These are phyloP conservation scores for Firmiana major DNA, from an alignment of 345 rosid species.

Conservation along the genomic window DNA sequence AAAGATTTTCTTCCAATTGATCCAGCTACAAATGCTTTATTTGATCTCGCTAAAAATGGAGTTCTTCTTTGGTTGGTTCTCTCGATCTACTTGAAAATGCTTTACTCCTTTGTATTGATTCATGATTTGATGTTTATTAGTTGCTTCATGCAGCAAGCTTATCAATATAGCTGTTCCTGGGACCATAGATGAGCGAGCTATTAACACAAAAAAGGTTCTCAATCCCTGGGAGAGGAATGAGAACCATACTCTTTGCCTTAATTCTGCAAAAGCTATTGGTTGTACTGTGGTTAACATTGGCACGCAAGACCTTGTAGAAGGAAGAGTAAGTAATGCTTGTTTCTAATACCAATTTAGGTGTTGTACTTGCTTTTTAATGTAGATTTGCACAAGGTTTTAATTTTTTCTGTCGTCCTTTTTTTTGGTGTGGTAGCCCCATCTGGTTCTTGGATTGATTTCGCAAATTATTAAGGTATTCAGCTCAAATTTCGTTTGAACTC, in stretches of 20 bases:
- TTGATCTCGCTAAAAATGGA: constrained; percentile 86
- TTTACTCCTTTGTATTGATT: not conserved
- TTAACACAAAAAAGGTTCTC: constrained; percentile 72
- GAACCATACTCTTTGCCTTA: constrained; percentile 93
- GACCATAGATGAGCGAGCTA: constrained; percentile 97
- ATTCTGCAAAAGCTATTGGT: constrained; percentile 98
- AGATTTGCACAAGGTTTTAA: constrained; percentile 14
- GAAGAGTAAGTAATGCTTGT: constrained; percentile 57
- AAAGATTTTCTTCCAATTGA: constrained; percentile 75
- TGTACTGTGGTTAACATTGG: constrained; percentile 98
- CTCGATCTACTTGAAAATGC: not conserved
- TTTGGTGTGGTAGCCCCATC: constrained; percentile 69
- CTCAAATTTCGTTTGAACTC: constrained; percentile 4
- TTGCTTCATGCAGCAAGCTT: constrained; percentile 68
- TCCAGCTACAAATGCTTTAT: constrained; percentile 70
- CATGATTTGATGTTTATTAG: constrained; percentile 15
- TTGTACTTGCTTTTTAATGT: not conserved
- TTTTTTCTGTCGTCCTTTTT: constrained; percentile 9
- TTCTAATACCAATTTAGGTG: not conserved
- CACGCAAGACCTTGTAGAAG: constrained; percentile 88
- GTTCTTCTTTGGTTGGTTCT: constrained; percentile 82
- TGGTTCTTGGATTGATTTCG: constrained; percentile 91
- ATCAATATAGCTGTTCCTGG: constrained; percentile 97
- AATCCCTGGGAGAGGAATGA: constrained; percentile 99
- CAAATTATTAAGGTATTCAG: constrained; percentile 85